Evolutionary conservation across 352 stramenopile genomes (phyloP), one percentile per base, ranked within the genome.

Genomic region (Labyrinthula sp.): DNA sequence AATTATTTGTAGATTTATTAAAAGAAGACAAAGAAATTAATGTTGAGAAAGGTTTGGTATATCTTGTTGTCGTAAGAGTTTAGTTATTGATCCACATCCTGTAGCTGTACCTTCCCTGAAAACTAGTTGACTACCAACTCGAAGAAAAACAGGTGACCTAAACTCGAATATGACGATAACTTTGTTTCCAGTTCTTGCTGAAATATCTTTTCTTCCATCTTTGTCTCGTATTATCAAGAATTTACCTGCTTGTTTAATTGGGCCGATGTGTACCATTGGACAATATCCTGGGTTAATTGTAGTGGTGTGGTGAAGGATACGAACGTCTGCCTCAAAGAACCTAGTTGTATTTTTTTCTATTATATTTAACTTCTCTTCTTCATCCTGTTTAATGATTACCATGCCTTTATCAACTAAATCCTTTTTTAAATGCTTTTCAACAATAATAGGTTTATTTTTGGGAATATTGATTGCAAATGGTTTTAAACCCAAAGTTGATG

Each of bases 261-360:
- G 83, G 18, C 79, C 72, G 48, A 73, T 83, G 61, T 93, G 88
- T 45, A 93, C 73, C 65, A 93, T 85, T 0, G 81, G 80, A 54
- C 89, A 76, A 57, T 93, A 93, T n/a, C 79, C 79, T 3, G 73
- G 58, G 1, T 69, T 71, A 31, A 93, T 77, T 0, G 81, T 93
- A n/a, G 81, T 93, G 40, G 85, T 77, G 65, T 93, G 81, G 66
- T 92, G 80, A 23, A 93, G 55, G 48, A 93, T 89, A 26, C 89
- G 72, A 12, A 92, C 76, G 21, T 79, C 73, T 17, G 81, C 81
- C 35, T 91, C 74, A 54, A 93, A 93, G 39, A 79, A 59, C 21
- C 60, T 54, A 10, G 63, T 30, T 12, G 24, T 56, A 20, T 46
- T 26, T 40, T 43, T 12, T 12, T 12, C 23, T 10, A 46, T 20